phyloP scores from a whole-genome alignment of 192 early-diverging fungal species.

The Radiomyces spectabilis region DNA sequence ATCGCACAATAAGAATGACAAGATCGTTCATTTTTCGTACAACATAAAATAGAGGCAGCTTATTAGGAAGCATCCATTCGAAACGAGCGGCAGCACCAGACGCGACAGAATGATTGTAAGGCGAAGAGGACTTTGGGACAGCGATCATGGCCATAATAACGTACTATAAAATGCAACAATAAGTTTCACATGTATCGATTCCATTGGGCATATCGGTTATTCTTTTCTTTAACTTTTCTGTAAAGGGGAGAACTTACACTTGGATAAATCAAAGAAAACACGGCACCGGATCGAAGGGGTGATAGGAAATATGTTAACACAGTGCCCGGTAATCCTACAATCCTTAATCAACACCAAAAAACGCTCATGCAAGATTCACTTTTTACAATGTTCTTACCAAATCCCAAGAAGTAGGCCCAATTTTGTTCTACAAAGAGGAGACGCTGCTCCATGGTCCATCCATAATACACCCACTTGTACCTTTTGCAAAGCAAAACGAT shows the following conservation, averaged over 20 bases:
- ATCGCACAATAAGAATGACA: slow-evolving; percentile 1
- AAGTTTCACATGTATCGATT: not conserved
- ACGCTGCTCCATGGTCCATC: slow-evolving; percentile 20
- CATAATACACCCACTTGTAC: slow-evolving; percentile 20
- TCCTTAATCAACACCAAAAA: not conserved
- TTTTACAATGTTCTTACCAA: slow-evolving; percentile 9
- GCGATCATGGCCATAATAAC: slow-evolving; percentile 25
- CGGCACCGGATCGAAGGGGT: slow-evolving; percentile 9
- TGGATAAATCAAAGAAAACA: slow-evolving; percentile 25
- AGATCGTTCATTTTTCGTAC: slow-evolving; percentile 14
- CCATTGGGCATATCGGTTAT: not conserved
- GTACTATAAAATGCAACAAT: slow-evolving; percentile 6
- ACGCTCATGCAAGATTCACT: not conserved
- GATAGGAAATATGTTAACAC: slow-evolving; percentile 23
- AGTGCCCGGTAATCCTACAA: slow-evolving; percentile 14
- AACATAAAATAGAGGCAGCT: slow-evolving; percentile 7
- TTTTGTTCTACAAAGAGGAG: slow-evolving; percentile 19
- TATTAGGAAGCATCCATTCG: slow-evolving; percentile 10
- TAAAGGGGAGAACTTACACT: slow-evolving; percentile 10
- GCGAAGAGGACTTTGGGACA: not conserved
- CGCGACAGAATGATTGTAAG: slow-evolving; percentile 1
- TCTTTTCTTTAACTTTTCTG: not conserved
- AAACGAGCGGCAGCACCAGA: not conserved
- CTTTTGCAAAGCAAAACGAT: slow-evolving; percentile 1
- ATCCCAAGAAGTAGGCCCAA: slow-evolving; percentile 28